phyloP scores from a whole-genome alignment of 176 grass and related monocot species.

The Carex scoparia region DNA sequence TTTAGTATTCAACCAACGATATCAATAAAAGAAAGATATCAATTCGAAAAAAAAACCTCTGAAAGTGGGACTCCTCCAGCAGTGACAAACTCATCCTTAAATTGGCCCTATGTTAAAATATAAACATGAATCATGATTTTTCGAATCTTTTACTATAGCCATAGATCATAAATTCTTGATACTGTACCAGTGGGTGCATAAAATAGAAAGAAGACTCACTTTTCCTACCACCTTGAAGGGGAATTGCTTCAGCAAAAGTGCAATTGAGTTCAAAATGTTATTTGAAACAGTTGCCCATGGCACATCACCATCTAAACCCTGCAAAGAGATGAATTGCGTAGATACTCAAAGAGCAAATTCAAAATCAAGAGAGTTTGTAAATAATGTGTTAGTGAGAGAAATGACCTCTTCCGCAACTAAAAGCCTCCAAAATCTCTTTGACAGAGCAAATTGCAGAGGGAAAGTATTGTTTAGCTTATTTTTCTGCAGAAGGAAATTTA shows the following conservation, averaged over 20 bases:
- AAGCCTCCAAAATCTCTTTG: conserved; percentile 94
- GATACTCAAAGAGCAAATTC: conserved; percentile 2
- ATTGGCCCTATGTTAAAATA: conserved; percentile 61
- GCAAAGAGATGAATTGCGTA: conserved; percentile 26
- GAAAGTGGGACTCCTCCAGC: conserved; percentile 81
- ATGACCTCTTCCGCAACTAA: conserved; percentile 66
- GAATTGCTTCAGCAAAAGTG: conserved; percentile 63
- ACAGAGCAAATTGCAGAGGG: conserved; percentile 62
- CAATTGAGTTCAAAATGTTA: conserved; percentile 52
- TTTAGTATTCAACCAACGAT: background rate
- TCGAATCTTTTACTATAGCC: background rate
- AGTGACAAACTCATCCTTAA: conserved; percentile 99
- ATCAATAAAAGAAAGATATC: background rate
- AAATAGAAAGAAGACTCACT: conserved; percentile 36
- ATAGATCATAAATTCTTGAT: conserved; percentile 1
- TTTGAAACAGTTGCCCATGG: conserved; percentile 77
- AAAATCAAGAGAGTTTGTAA: conserved; percentile 14
- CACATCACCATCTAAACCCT: conserved; percentile 71
- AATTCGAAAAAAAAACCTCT: conserved; percentile 49
- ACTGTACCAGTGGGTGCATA: background rate
- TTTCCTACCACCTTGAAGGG: conserved; percentile 68
- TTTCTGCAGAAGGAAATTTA: conserved; percentile 46
- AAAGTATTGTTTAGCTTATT: conserved; percentile 60
- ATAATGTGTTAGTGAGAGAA: conserved; percentile 17
- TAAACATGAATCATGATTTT: conserved; percentile 14